Base-by-base conservation (phyloP, 768 basidiomycete species). In the Lyophyllum decastes region DNA sequence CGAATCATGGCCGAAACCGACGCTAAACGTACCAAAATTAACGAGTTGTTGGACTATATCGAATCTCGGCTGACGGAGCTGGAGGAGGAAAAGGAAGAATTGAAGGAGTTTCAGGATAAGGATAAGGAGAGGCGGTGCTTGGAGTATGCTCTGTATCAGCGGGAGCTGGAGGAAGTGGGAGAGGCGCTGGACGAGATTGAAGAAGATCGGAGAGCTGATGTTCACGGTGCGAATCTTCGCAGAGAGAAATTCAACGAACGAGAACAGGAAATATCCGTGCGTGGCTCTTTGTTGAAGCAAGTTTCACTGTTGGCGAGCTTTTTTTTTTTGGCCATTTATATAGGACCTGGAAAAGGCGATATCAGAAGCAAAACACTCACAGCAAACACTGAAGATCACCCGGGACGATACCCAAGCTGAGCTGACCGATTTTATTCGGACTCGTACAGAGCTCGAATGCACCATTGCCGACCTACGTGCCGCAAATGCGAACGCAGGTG, bases 1-100 rank as follows among this genome's bases (percentile, higher is more conserved):
- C 88, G 92, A 53, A 95, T 98, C 69, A 97, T 98, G 92, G 85
- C 93, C 26, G 96, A 98, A 69, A 98, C 97, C 48, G 94, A 96
- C 63, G 82, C 90, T 4, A 98, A 98, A 67, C 88, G 94, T 9
- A 78, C 83, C 14, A 98, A 98, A 73, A 97, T 99, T 61, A 86
- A 81, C 64, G 95, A 98, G 63, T 76, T 97, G 10, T 81, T 98
- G 19, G 86, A 89, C 2, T 94, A 92, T 67, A 98, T 98, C 66
- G 94, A 98, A 60, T 88, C 91, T 9, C 86, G 95, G 2, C 76
- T 99, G 52, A 76, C 80, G 2, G 96, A 98, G 72, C 87, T 98
- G 7, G 96, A 99, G 67, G 94, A 97, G 67, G 97, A 99, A 75
- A 98, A 98, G 70, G 93, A 96, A 62, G 97, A 99, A 69, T 74